Base-by-base conservation (phyloP, 768 basidiomycete genomes). In the Macrocybe gigantea region DNA sequence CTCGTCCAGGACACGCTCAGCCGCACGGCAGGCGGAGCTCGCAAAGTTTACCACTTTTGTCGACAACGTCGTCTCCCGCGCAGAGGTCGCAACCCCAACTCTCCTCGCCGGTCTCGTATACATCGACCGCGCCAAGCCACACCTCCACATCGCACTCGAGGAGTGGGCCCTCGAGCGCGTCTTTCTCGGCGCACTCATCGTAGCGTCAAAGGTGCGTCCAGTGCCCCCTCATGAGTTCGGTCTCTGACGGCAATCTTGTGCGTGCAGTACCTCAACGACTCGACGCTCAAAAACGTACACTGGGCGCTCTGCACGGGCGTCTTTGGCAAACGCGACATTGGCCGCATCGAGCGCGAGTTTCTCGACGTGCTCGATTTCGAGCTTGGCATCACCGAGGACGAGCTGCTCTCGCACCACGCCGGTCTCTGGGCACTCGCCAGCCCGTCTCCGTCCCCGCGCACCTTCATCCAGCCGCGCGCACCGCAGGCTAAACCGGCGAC, bases 131-230 rank as follows among this genome's bases (percentile, higher is more conserved):
- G 84, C 88, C 2, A 82, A 82, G 56, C 85, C 85, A 3, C 85
- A 88, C 63, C 74, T 91, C 38, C 83, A 86, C 60, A 89, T 89
- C 54, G 85, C 85, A 7, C 70, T 87, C 50, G 85, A 88, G 60
- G 82, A 88, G 58, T 89, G 87, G 87, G 92, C 91, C 10, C 74
- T 88, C 42, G 90, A 93, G 66, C 82, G 92, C 37, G 91, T 94
- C 31, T 93, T 94, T 68, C 78, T 94, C 38, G 92, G 92, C 44
- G 83, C 90, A n/a, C 66, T 93, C 53, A 93, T 94, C 65, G 73
- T 80, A 41, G 91, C 92, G 6, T 85, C 85, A 68, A 94, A 93
- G 75, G 85, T 87, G 61, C 54, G 61, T 66, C 33, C 48, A 33
- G 31, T 29, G 33, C 42, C 44, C 43, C 46, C 45, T 49, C 13